Base-by-base conservation (phyloP, 352 stramenopile genomes). In the Phytophthora parvispora region DNA sequence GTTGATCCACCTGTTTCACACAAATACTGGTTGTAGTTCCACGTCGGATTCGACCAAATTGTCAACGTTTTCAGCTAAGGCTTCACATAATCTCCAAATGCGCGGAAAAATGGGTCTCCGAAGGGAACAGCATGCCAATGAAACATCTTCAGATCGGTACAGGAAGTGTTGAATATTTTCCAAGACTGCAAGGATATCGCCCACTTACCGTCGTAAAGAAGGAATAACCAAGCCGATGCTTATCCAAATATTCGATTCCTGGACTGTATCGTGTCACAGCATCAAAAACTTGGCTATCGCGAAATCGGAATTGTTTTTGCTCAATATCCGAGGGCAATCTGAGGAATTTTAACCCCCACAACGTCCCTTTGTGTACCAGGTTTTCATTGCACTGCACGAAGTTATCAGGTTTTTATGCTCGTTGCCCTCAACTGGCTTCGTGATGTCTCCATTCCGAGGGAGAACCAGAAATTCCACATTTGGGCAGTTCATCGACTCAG, bases 51-150 rank as follows among this genome's bases (percentile, higher is more conserved):
- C 15, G 56, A 45, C 28, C 42, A 55, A n/a, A 64, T 15, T 3
- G 28, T 36, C 42, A 64, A 28, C 13, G 28, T 13, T 22, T 32
- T 45, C 5, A 55, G 20, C 13, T 53, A 10, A 6, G 56, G 42
- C 56, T 64, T 64, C 2, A 54, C n/a, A 24, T 43, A 2, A 10
- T 63, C 29, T 25, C 43, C 56, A 63, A 63, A 63, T 7, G 47
- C 43, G 13, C 43, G 56, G 29, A 63, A 55, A 13, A 63, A 63
- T 3, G 40, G 20, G 9, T 54, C 56, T 3, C 28, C 56, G 34
- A 54, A 53, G 6, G 56, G 56, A 8, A 63, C 56, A 53, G 47
- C 56, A 12, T 20, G 7, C 28, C 28, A 63, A 32, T 28, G 40
- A 22, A 54, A 63, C 2, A 5, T 31, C 18, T n/a, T 31, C 42